Evolutionary conservation across 139 green algal species (phyloP).

Genomic region (Mesostigma viride): DNA sequence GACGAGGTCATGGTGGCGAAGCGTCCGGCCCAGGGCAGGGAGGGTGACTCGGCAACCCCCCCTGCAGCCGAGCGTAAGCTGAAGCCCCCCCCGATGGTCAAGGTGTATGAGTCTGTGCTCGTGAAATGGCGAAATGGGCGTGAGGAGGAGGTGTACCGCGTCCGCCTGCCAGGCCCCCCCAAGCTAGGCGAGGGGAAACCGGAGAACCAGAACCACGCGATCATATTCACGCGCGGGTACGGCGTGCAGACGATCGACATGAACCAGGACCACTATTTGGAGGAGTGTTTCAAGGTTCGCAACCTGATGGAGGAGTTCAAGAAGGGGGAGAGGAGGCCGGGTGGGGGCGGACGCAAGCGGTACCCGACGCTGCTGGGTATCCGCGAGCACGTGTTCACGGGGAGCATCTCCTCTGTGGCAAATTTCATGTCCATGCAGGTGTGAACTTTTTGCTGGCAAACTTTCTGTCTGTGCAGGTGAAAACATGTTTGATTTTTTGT

Average conservation of each 20-base stretch:
- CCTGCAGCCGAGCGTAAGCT: too few relatives aligned
- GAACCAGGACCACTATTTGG: slow-evolving; percentile 32
- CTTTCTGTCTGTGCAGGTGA: too few relatives aligned
- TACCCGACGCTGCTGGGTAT: slow-evolving; percentile 19
- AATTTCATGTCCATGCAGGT: neutral
- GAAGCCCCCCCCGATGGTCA: too few relatives aligned
- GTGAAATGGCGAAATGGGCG: neutral
- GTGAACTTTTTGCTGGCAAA: too few relatives aligned
- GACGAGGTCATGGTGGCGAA: too few relatives aligned
- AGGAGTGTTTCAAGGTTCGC: slow-evolving; percentile 25
- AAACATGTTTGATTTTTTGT: too few relatives aligned
- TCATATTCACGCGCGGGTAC: slow-evolving; percentile 29
- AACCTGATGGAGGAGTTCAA: slow-evolving; percentile 26
- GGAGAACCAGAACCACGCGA: slow-evolving; percentile 35
- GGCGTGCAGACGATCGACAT: slow-evolving; percentile 29
- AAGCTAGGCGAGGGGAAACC: slow-evolving; percentile 33
- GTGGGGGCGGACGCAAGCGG: too few relatives aligned
- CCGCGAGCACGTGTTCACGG: slow-evolving; percentile 32
- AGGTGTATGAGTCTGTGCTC: neutral
- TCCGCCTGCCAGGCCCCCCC: slow-evolving; percentile 17
- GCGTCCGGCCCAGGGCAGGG: too few relatives aligned
- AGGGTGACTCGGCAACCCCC: neutral
- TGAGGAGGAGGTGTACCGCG: slow-evolving; percentile 24
- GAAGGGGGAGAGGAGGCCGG: neutral
- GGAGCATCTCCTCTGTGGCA: neutral